A percentile compares a stretch with the other conserved stretches of the same genome.
Evolutionary conservation across 2,329 filamentous ascomycete genomes (phyloP).

Genomic region (Phymatotrichopsis omnivora): DNA sequence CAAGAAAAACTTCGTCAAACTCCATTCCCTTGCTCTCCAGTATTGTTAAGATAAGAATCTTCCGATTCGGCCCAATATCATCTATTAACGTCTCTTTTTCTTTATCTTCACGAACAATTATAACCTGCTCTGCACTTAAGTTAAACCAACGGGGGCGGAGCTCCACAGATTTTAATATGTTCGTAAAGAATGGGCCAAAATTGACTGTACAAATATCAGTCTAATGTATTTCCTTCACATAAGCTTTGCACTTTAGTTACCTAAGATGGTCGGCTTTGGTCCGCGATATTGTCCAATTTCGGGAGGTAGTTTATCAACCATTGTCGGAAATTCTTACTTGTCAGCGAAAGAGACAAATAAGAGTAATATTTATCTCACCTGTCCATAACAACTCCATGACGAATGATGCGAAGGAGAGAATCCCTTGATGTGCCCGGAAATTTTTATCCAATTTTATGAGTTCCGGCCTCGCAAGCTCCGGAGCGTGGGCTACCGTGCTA

Average conservation of each 20-base stretch:
- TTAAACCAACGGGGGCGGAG: slow-evolving; percentile 23
- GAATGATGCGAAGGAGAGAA: slow-evolving; percentile 12
- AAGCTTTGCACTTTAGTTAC: not conserved
- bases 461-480: slow-evolving; percentile 21
- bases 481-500: not conserved
- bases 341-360: not conserved
- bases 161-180: not conserved
- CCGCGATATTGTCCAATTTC: slow-evolving; percentile 1
- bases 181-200: slow-evolving; percentile 4
- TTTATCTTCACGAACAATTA: slow-evolving; percentile 33
- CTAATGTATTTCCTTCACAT: not conserved
- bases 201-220: no score
- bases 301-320: not conserved
- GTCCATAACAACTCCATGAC: slow-evolving; percentile 24
- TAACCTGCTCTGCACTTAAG: slow-evolving; percentile 33
- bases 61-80: slow-evolving; percentile 21
- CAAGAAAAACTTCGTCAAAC: slow-evolving; percentile 32
- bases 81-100: slow-evolving; percentile 14
- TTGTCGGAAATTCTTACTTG: slow-evolving; percentile 21
- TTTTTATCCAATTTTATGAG: not conserved
- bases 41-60: slow-evolving; percentile 34
- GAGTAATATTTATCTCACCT: slow-evolving; percentile 26
- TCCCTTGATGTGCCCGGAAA: slow-evolving; percentile 11
- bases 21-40: slow-evolving; percentile 36
- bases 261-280: slow-evolving; percentile 25